Percentiles rank a stretch among this genome's conserved stretches.
These are phyloP conservation scores for Paraphaeosphaeria minitans DNA, from an alignment of 2,329 filamentous ascomycete species.

Conservation along the genomic window DNA sequence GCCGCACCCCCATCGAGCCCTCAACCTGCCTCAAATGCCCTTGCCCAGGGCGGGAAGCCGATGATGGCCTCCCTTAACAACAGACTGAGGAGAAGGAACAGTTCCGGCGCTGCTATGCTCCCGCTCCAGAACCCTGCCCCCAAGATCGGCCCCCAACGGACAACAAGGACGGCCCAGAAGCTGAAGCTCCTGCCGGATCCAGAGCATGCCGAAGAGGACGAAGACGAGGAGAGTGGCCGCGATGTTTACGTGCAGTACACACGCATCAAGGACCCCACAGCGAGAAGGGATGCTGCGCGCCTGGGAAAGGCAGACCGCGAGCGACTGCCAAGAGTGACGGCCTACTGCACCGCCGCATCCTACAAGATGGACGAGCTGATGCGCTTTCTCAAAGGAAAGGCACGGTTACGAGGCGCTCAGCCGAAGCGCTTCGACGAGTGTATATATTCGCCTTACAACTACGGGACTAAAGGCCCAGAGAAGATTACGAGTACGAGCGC, in stretches of 20 bases:
- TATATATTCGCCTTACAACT: slow-evolving; percentile 93
- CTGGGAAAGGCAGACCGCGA: slow-evolving; percentile 92
- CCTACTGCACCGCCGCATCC: slow-evolving; percentile 91
- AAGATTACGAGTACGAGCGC: slow-evolving; percentile 42
- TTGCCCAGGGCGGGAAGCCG: slow-evolving; percentile 47
- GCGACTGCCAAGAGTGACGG: slow-evolving; percentile 85
- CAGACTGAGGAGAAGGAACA: slow-evolving; percentile 85
- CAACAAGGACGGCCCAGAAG: slow-evolving; percentile 94
- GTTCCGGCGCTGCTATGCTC: slow-evolving; percentile 68
- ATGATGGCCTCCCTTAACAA: slow-evolving; percentile 79
- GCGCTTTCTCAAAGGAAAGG: slow-evolving; percentile 85
- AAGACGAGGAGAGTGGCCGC: slow-evolving; percentile 86
- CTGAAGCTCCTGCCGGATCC: slow-evolving; percentile 95
- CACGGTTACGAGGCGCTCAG: slow-evolving; percentile 75
- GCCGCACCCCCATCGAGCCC: slow-evolving; percentile 35
- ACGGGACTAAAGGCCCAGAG: slow-evolving; percentile 58
- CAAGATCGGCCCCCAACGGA: slow-evolving; percentile 93
- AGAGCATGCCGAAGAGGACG: slow-evolving; percentile 74
- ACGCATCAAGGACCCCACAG: slow-evolving; percentile 94
- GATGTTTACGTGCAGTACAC: slow-evolving; percentile 99
- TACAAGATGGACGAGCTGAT: slow-evolving; percentile 90
- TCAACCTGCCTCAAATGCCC: slow-evolving; percentile 35
- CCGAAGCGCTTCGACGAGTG: slow-evolving; percentile 97
- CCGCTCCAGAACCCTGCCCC: slow-evolving; percentile 50
- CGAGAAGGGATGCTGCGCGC: slow-evolving; percentile 86